Percentiles rank a stretch among this genome's conserved stretches.
phyloP scores from a whole-genome alignment of 768 basidiomycete species.

The Psilocybe cyanescens region DNA sequence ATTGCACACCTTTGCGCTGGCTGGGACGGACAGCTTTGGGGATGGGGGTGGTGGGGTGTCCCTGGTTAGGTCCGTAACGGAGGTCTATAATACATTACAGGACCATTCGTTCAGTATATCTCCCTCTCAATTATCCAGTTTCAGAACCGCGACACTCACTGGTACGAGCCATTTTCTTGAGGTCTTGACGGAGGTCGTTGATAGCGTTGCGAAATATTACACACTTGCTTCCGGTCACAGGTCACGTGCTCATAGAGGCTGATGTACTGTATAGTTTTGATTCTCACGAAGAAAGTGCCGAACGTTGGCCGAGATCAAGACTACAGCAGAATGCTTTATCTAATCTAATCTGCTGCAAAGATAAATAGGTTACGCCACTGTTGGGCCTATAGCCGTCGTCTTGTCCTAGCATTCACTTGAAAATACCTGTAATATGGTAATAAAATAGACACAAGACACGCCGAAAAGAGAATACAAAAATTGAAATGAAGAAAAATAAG shows the following conservation, averaged over 20 bases:
- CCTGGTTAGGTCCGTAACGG: slow-evolving; percentile 84
- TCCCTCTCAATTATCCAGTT: neutral
- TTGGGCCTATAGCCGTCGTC: neutral
- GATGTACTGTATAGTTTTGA: slow-evolving; percentile 58
- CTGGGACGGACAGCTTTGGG: slow-evolving; percentile 76
- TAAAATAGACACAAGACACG: slow-evolving; percentile 15
- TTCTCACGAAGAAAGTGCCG: slow-evolving; percentile 29
- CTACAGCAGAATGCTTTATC: slow-evolving; percentile 23
- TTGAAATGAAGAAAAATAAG: slow-evolving; percentile 22
- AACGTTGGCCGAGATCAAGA: slow-evolving; percentile 12
- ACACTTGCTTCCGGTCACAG: slow-evolving; percentile 22
- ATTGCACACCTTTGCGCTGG: slow-evolving; percentile 91
- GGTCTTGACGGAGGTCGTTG: slow-evolving; percentile 55
- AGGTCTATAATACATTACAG: slow-evolving; percentile 56
- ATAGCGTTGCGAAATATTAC: slow-evolving; percentile 30
- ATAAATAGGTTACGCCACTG: neutral
- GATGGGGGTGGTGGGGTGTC: slow-evolving; percentile 87
- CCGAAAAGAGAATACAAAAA: slow-evolving; percentile 20
- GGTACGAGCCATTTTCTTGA: slow-evolving; percentile 74
- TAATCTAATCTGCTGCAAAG: slow-evolving; percentile 29
- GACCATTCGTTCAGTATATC: slow-evolving; percentile 18
- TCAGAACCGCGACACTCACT: slow-evolving; percentile 52
- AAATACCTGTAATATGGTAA: slow-evolving; percentile 18
- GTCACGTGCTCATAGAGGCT: slow-evolving; percentile 54
- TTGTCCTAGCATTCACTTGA: no score